Evolutionary conservation across 1,284 basidiomycete species (phyloP).

Genomic region (Microbotryum silenes-acaulis): DNA sequence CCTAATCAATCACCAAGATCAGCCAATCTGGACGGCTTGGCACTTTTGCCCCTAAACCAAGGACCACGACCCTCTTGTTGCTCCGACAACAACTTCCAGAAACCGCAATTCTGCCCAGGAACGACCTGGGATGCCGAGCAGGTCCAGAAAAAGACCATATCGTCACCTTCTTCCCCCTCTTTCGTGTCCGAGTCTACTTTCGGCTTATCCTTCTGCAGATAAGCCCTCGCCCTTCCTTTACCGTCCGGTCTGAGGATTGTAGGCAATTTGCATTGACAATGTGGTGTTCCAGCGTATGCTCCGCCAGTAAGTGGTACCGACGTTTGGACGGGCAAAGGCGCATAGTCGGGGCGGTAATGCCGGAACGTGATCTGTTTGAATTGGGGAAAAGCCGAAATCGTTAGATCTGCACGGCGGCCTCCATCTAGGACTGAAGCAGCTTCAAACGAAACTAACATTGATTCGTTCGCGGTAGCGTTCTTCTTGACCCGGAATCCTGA

Average conservation of each 20-base stretch:
- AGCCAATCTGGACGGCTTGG: too few relatives aligned
- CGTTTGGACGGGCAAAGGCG: constrained; percentile 44
- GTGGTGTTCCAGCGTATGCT: constrained; percentile 41
- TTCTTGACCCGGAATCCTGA: constrained; percentile 16
- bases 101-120: constrained; percentile 72
- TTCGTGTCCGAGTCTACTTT: not conserved
- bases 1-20: too few relatives aligned
- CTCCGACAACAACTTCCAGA: constrained; percentile 67
- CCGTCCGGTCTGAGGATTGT: constrained; percentile 65
- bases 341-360: constrained; percentile 78
- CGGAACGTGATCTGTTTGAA: constrained; percentile 33
- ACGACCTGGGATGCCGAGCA: constrained; percentile 76
- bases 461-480: constrained; percentile 30
- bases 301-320: constrained; percentile 7
- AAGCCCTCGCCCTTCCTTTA: constrained; percentile 24
- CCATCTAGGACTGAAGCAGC: not conserved
- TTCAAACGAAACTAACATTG: constrained; percentile 23
- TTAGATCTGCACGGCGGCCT: not conserved
- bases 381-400: not conserved
- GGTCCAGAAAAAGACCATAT: constrained; percentile 70
- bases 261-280: constrained; percentile 71
- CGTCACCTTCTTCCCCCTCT: constrained; percentile 31
- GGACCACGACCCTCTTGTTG: constrained; percentile 18
- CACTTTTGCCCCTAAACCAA: constrained; percentile 9
- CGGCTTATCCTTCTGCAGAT: constrained; percentile 1